A percentile compares a stretch with the other conserved stretches of the same genome.
Evolutionary conservation across 345 rosid species (phyloP).

Genomic region (Gossypium longicalyx): DNA sequence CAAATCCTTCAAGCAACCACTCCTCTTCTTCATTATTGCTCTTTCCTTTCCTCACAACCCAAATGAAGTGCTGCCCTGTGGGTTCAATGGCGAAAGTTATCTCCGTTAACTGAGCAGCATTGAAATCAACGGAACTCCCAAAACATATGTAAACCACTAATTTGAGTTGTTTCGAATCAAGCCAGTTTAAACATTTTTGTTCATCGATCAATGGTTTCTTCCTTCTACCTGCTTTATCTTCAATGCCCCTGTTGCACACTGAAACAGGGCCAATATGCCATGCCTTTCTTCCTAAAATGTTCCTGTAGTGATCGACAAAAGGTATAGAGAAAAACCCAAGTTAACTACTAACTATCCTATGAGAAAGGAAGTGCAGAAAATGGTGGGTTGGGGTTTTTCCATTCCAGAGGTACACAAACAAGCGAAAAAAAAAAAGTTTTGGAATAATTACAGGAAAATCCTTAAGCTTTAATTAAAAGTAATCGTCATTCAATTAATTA

Average conservation of each 20-base stretch:
- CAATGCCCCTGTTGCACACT: conserved; percentile 21
- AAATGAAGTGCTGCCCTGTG: conserved; percentile 37
- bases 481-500: too few species aligned
- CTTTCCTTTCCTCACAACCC: conserved; percentile 36
- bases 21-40: conserved; percentile 23
- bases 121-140: conserved; percentile 31
- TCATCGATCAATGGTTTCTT: conserved; percentile 19
- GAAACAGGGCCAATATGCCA: conserved; percentile 61
- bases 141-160: conserved; percentile 47
- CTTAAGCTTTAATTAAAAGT: too few species aligned
- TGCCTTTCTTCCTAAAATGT: conserved; percentile 37
- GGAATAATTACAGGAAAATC: too few species aligned
- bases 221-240: conserved; percentile 35
- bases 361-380: too few species aligned
- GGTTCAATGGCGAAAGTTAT: conserved; percentile 37
- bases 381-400: too few species aligned
- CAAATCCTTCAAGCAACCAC: conserved; percentile 47
- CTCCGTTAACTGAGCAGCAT: conserved; percentile 30
- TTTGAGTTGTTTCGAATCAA: conserved; percentile 27
- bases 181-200: conserved; percentile 41
- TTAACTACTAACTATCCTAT: too few species aligned
- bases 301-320: conserved; percentile 33
- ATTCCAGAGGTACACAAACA: too few species aligned
- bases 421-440: too few species aligned
- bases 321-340: too few species aligned